Percentiles rank a stretch among this genome's conserved stretches.
Evolutionary conservation across 2,329 filamentous ascomycete genomes (phyloP).

Genomic region (Colletotrichum lindemuthianum): DNA sequence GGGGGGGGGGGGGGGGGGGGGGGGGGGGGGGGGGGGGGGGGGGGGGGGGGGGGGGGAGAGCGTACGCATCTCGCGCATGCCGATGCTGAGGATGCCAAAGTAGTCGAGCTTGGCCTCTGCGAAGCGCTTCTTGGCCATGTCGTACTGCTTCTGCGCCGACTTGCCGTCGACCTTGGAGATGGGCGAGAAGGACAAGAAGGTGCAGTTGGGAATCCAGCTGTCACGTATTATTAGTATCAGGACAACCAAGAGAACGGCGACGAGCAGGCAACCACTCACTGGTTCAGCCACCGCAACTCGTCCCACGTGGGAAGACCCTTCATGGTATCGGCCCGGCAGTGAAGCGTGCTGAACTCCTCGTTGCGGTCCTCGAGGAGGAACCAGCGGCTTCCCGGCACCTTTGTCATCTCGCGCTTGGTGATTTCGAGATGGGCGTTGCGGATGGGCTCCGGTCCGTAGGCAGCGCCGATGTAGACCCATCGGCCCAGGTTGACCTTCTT

Average conservation of each 20-base stretch:
- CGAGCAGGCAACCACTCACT: not conserved
- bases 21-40: too few relatives aligned
- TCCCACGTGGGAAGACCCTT: conserved; percentile 47
- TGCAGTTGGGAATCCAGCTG: conserved; percentile 54
- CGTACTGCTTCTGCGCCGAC: conserved; percentile 52
- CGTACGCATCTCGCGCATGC: conserved; percentile 55
- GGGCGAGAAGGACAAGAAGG: conserved; percentile 56
- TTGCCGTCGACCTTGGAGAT: conserved; percentile 54
- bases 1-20: too few relatives aligned
- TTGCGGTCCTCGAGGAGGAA: conserved; percentile 35
- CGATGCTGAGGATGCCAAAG: conserved; percentile 52
- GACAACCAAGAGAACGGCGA: too few relatives aligned
- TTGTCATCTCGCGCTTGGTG: conserved; percentile 27
- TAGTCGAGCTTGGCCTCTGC: conserved; percentile 51
- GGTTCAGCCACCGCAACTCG: conserved; percentile 51
- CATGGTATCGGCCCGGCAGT: conserved; percentile 37
- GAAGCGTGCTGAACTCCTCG: conserved; percentile 44
- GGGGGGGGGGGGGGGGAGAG: not conserved
- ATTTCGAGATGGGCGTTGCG: conserved; percentile 38
- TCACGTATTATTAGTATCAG: not conserved
- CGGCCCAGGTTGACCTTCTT: conserved; percentile 51
- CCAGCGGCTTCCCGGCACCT: conserved; percentile 24
- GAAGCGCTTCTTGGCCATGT: conserved; percentile 45
- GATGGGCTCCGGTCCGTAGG: conserved; percentile 43
- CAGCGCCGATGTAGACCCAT: conserved; percentile 59